Percentiles rank a stretch among this genome's conserved stretches.
phyloP scores from a whole-genome alignment of 2,329 filamentous ascomycete species.

The Fusarium subtropicale region DNA sequence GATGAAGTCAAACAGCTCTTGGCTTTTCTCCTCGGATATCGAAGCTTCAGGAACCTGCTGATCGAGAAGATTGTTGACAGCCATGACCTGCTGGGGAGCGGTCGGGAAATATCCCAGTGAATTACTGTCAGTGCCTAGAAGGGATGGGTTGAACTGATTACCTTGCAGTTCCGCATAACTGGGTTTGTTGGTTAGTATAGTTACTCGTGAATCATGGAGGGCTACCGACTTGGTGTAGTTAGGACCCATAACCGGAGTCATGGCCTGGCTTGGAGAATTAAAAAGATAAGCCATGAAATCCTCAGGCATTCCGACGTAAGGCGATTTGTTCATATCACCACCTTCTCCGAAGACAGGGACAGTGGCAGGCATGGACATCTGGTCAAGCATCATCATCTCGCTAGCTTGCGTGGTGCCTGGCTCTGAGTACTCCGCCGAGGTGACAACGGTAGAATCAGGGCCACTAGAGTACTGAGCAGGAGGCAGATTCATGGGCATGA shows the following conservation, averaged over 20 bases:
- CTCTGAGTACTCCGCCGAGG: conserved; percentile 59
- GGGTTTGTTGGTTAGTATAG: conserved; percentile 41
- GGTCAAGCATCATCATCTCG: conserved; percentile 71
- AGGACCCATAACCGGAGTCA: conserved; percentile 61
- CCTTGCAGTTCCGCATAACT: conserved; percentile 66
- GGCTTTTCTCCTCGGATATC: conserved; percentile 88
- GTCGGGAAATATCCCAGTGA: conserved; percentile 68
- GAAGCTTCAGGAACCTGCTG: conserved; percentile 81
- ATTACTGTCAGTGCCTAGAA: conserved; percentile 61
- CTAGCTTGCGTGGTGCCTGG: conserved; percentile 58
- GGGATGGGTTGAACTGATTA: conserved; percentile 57
- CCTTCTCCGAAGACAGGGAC: conserved; percentile 91
- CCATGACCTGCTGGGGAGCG: conserved; percentile 84
- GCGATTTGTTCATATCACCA: conserved; percentile 81
- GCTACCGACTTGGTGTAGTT: conserved; percentile 60
- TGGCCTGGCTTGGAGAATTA: conserved; percentile 59
- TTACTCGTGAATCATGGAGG: neutral
- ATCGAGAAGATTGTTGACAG: conserved; percentile 86
- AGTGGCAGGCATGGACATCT: conserved; percentile 72
- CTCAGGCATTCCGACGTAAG: conserved; percentile 84
- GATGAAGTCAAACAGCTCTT: conserved; percentile 85
- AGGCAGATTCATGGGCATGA: conserved; percentile 71
- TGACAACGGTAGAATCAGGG: conserved; percentile 48
- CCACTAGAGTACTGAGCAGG: conserved; percentile 65
- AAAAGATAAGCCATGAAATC: conserved; percentile 90